phyloP scores from a whole-genome alignment of 495 filamentous ascomycete genomes.

The Daldinia caldariorum region DNA sequence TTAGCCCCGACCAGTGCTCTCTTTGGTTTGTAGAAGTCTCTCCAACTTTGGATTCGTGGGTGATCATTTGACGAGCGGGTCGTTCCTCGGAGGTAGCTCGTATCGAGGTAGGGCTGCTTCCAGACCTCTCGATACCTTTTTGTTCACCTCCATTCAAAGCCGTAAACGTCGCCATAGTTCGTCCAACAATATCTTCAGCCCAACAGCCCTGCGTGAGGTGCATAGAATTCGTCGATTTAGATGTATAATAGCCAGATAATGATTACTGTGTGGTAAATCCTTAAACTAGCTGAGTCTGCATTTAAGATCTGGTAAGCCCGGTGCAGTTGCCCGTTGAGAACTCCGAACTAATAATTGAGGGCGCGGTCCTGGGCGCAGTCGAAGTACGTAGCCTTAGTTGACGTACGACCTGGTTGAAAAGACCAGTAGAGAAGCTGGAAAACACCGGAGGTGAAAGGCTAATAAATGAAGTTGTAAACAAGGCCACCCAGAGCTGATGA shows the following conservation, averaged over 20 bases:
- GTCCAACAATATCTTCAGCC: conserved; percentile 48
- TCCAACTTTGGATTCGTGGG: conserved; percentile 49
- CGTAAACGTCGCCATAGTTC: conserved; percentile 59
- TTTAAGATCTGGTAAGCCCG: conserved; percentile 15
- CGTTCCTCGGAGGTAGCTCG: conserved; percentile 44
- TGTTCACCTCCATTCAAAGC: conserved; percentile 61
- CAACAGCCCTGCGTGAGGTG: conserved; percentile 41
- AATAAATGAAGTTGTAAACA: conserved; percentile 19
- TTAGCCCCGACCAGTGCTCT: conserved; percentile 49
- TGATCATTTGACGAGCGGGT: conserved; percentile 29
- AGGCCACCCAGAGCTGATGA: not conserved
- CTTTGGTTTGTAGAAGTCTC: conserved; percentile 46
- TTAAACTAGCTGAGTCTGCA: conserved; percentile 23
- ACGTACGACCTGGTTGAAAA: conserved; percentile 6
- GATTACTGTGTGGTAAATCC: conserved; percentile 19
- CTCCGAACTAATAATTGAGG: not conserved
- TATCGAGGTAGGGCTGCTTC: conserved; percentile 41
- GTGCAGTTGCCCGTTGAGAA: not conserved
- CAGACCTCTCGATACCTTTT: conserved; percentile 49
- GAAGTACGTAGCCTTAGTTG: conserved; percentile 17
- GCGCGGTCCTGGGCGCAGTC: conserved; percentile 9
- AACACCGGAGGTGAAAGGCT: not conserved
- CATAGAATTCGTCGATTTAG: conserved; percentile 37
- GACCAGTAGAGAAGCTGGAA: conserved; percentile 3
- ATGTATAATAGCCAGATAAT: conserved; percentile 7